Base-by-base conservation (phyloP, 2,329 filamentous ascomycete genomes). In the Aspergillus pseudotamarii region DNA sequence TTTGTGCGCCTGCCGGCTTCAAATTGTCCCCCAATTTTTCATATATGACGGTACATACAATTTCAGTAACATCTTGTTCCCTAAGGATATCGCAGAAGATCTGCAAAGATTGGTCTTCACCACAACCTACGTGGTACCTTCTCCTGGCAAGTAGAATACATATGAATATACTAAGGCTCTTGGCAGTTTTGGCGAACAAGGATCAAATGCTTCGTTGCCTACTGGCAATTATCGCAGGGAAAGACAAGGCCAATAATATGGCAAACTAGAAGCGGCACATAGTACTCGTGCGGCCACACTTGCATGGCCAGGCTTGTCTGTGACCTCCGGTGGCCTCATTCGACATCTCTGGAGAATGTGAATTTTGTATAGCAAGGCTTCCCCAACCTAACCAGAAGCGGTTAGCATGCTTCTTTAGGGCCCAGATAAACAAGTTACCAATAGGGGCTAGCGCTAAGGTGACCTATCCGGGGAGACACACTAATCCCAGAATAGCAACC, bases 401-500 rank as follows among this genome's bases (percentile, higher is more conserved):
- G 50, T 23, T 54, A 54, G 50, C 21, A 6, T 12, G 14, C 26
- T 43, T 30, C 4, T 16, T 16, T 8, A 12, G n/a, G 53, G 36
- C 8, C 28, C 32, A 50, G 51, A 61, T 65, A 63, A 67, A 65
- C 59, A 64, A 58, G 46, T 41, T 66, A 54, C 64, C 64, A 45
- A 12, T 30, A 60, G 16, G 11, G 43, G 62, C 30, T 62, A 61
- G 41, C 14, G 45, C 4, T 2, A 32, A 12, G 56, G 43, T 53
- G 21, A 3, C 32, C 32, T 38, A 38, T 57, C 64, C 36, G 61
- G 63, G 62, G 61, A 66, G 51, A 54, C 23, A 28, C 62, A 57
- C 72, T 71, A 73, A 56, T 50, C 68, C 65, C n/a, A 65, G 67
- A 64, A 53, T 57, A 64, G 68, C 14, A 65, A 64, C 53, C 32